phyloP scores from a whole-genome alignment of 1,284 basidiomycete genomes.

The Ceratobasidium sp. region DNA sequence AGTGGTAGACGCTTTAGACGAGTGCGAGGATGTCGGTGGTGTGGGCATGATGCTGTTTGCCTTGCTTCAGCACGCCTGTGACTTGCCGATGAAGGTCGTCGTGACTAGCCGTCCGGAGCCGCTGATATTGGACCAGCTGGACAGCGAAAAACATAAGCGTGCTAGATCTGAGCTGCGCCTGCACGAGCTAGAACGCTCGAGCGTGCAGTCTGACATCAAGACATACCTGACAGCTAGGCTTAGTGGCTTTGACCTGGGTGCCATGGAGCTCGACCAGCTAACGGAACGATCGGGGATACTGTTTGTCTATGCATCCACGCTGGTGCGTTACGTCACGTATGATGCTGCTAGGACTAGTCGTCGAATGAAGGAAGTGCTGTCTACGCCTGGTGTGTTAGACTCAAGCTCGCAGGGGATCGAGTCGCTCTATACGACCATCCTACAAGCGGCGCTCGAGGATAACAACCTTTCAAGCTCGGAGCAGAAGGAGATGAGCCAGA shows the following conservation, averaged over 20 bases:
- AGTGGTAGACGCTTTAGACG: conserved; percentile 20
- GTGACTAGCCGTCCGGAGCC: conserved; percentile 4
- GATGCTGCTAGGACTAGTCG: too few relatives aligned
- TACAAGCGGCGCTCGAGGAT: too few relatives aligned
- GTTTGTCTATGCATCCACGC: conserved; percentile 18
- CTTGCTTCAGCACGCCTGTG: background rate
- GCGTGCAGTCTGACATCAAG: conserved; percentile 2
- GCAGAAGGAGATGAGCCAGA: too few relatives aligned
- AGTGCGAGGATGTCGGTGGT: background rate
- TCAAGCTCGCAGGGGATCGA: too few relatives aligned
- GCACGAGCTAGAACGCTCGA: background rate
- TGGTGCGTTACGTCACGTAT: conserved; percentile 4
- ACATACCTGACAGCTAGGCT: background rate
- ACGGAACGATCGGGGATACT: background rate
- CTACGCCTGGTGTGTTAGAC: too few relatives aligned
- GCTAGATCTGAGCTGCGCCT: background rate
- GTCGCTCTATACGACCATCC: too few relatives aligned
- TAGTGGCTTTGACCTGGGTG: background rate
- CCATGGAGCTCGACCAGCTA: background rate
- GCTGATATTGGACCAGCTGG: background rate
- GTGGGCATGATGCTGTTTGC: background rate
- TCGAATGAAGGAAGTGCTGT: too few relatives aligned
- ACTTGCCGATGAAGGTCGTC: background rate
- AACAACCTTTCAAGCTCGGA: too few relatives aligned
- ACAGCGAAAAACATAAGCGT: background rate